Percentiles rank a stretch among this genome's conserved stretches.
Evolutionary conservation across 768 basidiomycete genomes (phyloP).

Genomic region (Termitomyces sp.): DNA sequence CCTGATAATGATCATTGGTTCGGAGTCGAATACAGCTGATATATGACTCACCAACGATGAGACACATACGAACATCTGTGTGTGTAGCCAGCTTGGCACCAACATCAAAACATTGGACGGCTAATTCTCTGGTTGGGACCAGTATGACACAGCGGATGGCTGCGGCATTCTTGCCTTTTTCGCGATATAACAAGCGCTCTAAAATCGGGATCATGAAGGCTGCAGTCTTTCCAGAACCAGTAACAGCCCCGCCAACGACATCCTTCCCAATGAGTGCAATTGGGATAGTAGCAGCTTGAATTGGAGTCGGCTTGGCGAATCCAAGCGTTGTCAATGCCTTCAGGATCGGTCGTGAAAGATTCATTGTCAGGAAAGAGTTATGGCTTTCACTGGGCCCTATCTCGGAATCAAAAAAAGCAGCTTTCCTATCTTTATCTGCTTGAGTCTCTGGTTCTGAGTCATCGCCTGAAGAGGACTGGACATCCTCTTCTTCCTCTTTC

Average conservation of each 20-base stretch:
- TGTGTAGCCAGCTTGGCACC: slow-evolving; percentile 78
- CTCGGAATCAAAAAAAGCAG: slow-evolving; percentile 79
- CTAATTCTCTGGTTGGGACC: slow-evolving; percentile 92
- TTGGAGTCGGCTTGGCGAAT: slow-evolving; percentile 87
- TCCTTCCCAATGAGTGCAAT: slow-evolving; percentile 93
- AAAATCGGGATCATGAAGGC: slow-evolving; percentile 94
- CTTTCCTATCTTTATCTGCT: slow-evolving; percentile 71
- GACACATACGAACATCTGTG: slow-evolving; percentile 86
- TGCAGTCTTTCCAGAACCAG: slow-evolving; percentile 97
- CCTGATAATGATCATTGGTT: slow-evolving; percentile 37
- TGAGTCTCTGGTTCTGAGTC: slow-evolving; percentile 52
- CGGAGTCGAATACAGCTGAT: background rate
- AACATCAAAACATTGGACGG: slow-evolving; percentile 93
- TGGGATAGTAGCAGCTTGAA: slow-evolving; percentile 91
- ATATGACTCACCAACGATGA: slow-evolving; percentile 73
- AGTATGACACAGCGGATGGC: slow-evolving; percentile 88
- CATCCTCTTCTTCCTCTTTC: slow-evolving; percentile 25
- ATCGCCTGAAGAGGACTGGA: slow-evolving; percentile 22
- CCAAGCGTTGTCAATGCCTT: slow-evolving; percentile 83
- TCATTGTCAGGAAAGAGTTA: slow-evolving; percentile 86
- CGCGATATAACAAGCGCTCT: slow-evolving; percentile 89
- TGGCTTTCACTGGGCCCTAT: slow-evolving; percentile 45
- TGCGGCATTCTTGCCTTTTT: slow-evolving; percentile 81
- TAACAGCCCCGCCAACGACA: slow-evolving; percentile 92
- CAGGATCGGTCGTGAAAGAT: slow-evolving; percentile 89